phyloP scores from a whole-genome alignment of 179 eudicot genomes.

The Nepenthes alata region DNA sequence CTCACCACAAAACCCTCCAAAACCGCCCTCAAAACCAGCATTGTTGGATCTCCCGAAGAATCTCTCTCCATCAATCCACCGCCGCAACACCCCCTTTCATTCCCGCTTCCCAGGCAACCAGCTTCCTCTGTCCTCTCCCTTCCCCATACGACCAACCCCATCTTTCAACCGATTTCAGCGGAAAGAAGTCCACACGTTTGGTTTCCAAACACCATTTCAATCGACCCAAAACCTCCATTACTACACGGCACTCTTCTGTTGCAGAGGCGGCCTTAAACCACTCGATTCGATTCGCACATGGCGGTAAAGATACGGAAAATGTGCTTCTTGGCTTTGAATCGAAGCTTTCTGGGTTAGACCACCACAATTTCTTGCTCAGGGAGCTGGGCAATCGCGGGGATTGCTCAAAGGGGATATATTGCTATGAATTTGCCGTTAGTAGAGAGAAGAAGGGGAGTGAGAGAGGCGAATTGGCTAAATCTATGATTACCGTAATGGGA shows the following conservation, averaged over 20 bases:
- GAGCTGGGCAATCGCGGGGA: slow-evolving; percentile 79
- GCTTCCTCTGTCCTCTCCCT: slow-evolving; percentile 21
- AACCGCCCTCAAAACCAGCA: slow-evolving; percentile 18
- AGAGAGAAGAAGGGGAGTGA: slow-evolving; percentile 46
- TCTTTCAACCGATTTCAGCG: slow-evolving; percentile 68
- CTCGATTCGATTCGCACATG: slow-evolving; percentile 15
- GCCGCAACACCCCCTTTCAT: slow-evolving; percentile 8
- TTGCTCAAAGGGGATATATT: slow-evolving; percentile 35
- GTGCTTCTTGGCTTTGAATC: slow-evolving; percentile 32
- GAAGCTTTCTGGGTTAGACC: slow-evolving; percentile 58
- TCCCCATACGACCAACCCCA: slow-evolving; percentile 25
- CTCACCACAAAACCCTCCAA: slow-evolving; percentile 15
- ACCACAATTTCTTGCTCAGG: slow-evolving; percentile 55
- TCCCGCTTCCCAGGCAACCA: slow-evolving; percentile 19
- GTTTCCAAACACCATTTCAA: slow-evolving; percentile 86
- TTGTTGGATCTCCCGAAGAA: slow-evolving; percentile 19
- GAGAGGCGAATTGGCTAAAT: slow-evolving; percentile 69
- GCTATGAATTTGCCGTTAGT: slow-evolving; percentile 52
- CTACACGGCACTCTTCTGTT: slow-evolving; percentile 45
- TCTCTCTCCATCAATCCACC: slow-evolving; percentile 13
- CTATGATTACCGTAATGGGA: slow-evolving; percentile 91
- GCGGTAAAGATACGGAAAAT: slow-evolving; percentile 18
- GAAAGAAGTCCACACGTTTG: slow-evolving; percentile 66
- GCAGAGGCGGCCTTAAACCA: slow-evolving; percentile 51
- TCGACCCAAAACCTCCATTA: slow-evolving; percentile 39